A percentile compares a stretch with the other conserved stretches of the same genome.
Evolutionary conservation across 176 grass and related monocot species (phyloP).

Genomic region (Saccharum spontaneum): DNA sequence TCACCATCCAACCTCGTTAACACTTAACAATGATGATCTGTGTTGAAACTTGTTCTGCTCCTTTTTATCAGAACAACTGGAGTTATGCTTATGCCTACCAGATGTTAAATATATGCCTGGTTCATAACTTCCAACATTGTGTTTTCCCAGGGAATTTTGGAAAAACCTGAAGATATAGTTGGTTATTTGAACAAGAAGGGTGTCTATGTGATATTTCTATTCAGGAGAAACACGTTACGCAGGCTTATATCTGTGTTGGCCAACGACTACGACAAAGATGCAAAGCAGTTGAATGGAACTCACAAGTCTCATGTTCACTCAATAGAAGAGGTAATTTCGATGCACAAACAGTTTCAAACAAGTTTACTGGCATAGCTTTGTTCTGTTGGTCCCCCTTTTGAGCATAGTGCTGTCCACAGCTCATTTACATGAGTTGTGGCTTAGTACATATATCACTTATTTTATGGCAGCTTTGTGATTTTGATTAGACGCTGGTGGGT

Average conservation of each 20-base stretch:
- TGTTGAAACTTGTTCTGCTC: background rate
- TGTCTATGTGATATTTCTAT: slow-evolving; percentile 91
- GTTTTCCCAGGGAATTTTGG: slow-evolving; percentile 67
- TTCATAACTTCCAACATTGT: slow-evolving; percentile 23
- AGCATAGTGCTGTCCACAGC: background rate
- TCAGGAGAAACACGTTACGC: slow-evolving; percentile 76
- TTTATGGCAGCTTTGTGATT: background rate
- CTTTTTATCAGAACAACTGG: background rate
- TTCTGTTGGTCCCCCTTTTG: background rate
- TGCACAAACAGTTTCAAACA: background rate
- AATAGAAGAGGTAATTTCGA: slow-evolving; percentile 66
- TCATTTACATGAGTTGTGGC: background rate
- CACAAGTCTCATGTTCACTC: slow-evolving; percentile 98
- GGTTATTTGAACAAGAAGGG: slow-evolving; percentile 79
- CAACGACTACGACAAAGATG: slow-evolving; percentile 88
- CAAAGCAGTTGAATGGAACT: slow-evolving; percentile 93
- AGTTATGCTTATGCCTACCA: background rate
- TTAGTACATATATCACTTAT: background rate
- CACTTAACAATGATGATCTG: background rate
- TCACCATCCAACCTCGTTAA: background rate
- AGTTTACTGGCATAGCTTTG: background rate
- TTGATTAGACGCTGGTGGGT: background rate
- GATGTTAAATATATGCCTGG: background rate
- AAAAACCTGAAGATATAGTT: slow-evolving; percentile 67
- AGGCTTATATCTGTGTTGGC: slow-evolving; percentile 86